Base-by-base conservation (phyloP, 805 yeast genomes). In the Candida rishiriensis region DNA sequence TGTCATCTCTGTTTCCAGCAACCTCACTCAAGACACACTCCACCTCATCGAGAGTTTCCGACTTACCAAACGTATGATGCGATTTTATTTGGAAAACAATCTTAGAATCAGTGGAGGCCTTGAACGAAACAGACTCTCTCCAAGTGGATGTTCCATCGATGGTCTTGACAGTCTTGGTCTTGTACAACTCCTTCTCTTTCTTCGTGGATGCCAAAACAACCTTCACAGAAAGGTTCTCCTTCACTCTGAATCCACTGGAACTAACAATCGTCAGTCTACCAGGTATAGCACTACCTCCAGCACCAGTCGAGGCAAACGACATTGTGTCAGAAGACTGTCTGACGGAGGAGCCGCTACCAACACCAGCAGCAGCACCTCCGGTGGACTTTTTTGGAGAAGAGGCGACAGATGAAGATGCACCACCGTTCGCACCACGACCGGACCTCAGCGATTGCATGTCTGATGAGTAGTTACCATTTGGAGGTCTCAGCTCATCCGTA, bases 11-110 rank as follows among this genome's bases (percentile, higher is more conserved):
- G 29, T 63, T 68, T 50, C 77, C 78, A 37, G 69, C 53, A n/a
- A 66, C 72, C 14, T 82, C 82, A 34, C 65, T 56, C 49, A 86
- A 65, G 11, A 66, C 63, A 29, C 88, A 54, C 33, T 76, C 69
- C 9, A 79, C 80, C 38, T 71, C 71, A 11, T 85, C 95, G 34
- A 88, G 43, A 44, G 78, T 85, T 26, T 70, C 68, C 52, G 78
- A 83, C 57, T 83, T 81, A 33, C 95, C 89, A 53, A 90, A 74
- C 2, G 79, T 75, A 60, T 86, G 93, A 56, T 78, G 85, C 30
- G 81, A 79, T 35, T 78, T 70, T 26, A 87, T 77, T 34, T 72
- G 71, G 56, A 91, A 77, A 3, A 78, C 67, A 35, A 90, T 56
- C 43, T 69, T 73, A 3, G 83, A 81, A 10, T 76, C 83, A 4